Percentiles rank a stretch among this genome's conserved stretches.
Evolutionary conservation across 345 rosid species (phyloP).

Genomic region (Acer negundo): DNA sequence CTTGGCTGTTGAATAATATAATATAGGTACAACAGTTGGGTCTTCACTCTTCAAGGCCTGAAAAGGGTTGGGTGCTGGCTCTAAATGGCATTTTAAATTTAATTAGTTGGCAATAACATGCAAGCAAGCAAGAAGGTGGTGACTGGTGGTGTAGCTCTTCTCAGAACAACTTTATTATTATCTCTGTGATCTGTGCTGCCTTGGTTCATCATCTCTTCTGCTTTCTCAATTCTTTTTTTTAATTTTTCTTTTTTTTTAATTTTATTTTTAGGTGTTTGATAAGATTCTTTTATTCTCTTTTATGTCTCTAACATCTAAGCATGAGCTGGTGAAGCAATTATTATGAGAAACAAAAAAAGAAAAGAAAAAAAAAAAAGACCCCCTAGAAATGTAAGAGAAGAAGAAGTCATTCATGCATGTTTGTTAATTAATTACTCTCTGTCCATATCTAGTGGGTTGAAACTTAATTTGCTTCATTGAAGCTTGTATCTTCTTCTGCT

Average conservation of each 20-base stretch:
- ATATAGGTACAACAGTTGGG: slow-evolving; percentile 35
- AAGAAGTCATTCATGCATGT: no score
- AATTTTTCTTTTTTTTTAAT: neutral
- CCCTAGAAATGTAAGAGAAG: no score
- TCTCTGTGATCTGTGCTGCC: slow-evolving; percentile 45
- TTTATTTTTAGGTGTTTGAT: slow-evolving; percentile 33
- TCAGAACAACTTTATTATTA: slow-evolving; percentile 56
- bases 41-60: slow-evolving; percentile 31
- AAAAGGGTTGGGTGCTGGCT: neutral
- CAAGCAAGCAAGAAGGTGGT: slow-evolving; percentile 16
- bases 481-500: no score
- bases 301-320: slow-evolving; percentile 36
- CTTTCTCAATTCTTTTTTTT: slow-evolving; percentile 15
- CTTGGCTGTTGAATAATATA: slow-evolving; percentile 57
- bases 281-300: slow-evolving; percentile 51
- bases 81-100: neutral
- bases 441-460: no score
- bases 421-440: no score
- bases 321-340: slow-evolving; percentile 35
- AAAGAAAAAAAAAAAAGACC: neutral
- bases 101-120: slow-evolving; percentile 30
- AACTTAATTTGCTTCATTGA: no score
- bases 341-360: neutral
- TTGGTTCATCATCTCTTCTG: slow-evolving; percentile 24
- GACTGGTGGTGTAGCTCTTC: slow-evolving; percentile 37